Percentiles rank a stretch among this genome's conserved stretches.
phyloP scores from a whole-genome alignment of 352 stramenopile genomes.

The Phytophthora ramorum region DNA sequence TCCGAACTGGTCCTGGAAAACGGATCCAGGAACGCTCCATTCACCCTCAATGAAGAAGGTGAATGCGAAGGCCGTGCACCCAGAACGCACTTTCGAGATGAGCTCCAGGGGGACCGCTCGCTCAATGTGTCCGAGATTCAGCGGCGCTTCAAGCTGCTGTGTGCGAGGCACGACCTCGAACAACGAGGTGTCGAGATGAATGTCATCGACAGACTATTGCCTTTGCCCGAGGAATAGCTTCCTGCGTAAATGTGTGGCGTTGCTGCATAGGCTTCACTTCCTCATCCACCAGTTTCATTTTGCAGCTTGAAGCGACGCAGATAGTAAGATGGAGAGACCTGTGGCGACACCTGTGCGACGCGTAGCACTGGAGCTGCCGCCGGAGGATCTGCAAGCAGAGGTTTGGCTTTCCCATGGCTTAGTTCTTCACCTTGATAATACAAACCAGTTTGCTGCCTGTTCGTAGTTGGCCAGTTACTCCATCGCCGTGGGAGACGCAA shows the following conservation, averaged over 20 bases:
- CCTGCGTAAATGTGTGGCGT: not conserved
- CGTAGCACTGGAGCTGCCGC: conserved; percentile 51
- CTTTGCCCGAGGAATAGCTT: conserved; percentile 12
- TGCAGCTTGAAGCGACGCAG: conserved; percentile 27
- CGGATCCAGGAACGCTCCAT: conserved; percentile 5
- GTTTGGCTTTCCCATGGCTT: conserved; percentile 21
- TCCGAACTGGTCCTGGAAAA: conserved; percentile 1
- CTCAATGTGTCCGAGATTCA: conserved; percentile 18
- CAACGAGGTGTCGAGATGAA: conserved; percentile 9
- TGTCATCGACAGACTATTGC: conserved; percentile 17
- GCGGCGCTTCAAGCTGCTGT: conserved; percentile 15
- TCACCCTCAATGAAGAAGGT: not conserved
- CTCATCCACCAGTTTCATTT: conserved; percentile 19
- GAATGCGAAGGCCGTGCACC: not conserved
- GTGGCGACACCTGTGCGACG: conserved; percentile 42
- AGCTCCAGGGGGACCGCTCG: not conserved
- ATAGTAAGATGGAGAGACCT: conserved; percentile 25
- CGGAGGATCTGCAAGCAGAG: conserved; percentile 70
- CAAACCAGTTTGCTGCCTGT: not conserved
- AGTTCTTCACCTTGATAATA: not conserved
- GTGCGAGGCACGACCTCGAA: conserved; percentile 9
- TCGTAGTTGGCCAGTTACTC: conserved; percentile 60
- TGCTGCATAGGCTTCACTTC: not conserved
- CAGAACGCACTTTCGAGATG: not conserved
- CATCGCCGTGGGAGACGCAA: conserved; percentile 53